A percentile compares a stretch with the other conserved stretches of the same genome.
Conservation (phyloP, 371 early-diverging fungal species). For the Blastocladiella emersonii region DNA sequence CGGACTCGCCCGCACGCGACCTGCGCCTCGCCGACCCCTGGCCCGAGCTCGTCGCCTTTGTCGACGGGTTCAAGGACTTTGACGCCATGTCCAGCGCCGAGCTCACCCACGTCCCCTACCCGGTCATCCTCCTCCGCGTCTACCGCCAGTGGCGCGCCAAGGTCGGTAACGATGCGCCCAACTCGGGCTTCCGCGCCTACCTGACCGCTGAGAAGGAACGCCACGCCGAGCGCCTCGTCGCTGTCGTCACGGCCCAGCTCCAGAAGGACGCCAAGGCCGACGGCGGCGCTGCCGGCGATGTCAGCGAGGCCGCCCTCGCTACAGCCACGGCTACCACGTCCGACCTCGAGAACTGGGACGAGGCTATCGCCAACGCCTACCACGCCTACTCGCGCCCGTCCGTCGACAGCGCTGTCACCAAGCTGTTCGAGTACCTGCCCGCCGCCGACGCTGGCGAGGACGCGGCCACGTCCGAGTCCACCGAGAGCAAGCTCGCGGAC, state of each 20-base stretch:
- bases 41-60: conserved; percentile 43
- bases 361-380: conserved; percentile 50
- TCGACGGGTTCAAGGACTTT: conserved; percentile 41
- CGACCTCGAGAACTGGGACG: conserved; percentile 78
- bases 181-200: neutral
- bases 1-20: neutral
- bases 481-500: too few relatives aligned
- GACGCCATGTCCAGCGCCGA: conserved; percentile 46
- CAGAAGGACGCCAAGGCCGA: neutral
- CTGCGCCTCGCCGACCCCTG: conserved; percentile 65
- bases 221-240: neutral
- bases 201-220: neutral
- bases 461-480: conserved; percentile 9
- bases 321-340: conserved; percentile 14
- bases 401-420: conserved; percentile 6
- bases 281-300: neutral
- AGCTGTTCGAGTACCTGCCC: neutral
- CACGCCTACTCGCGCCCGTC: conserved; percentile 17
- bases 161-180: conserved; percentile 4
- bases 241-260: too few relatives aligned
- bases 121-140: conserved; percentile 59
- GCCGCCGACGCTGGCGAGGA: neutral
- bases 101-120: conserved; percentile 69
- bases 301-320: neutral
- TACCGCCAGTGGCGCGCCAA: conserved; percentile 48